Percentiles rank a stretch among this genome's conserved stretches.
phyloP scores from a whole-genome alignment of 208 protist species.

The Porcisia deanei region DNA sequence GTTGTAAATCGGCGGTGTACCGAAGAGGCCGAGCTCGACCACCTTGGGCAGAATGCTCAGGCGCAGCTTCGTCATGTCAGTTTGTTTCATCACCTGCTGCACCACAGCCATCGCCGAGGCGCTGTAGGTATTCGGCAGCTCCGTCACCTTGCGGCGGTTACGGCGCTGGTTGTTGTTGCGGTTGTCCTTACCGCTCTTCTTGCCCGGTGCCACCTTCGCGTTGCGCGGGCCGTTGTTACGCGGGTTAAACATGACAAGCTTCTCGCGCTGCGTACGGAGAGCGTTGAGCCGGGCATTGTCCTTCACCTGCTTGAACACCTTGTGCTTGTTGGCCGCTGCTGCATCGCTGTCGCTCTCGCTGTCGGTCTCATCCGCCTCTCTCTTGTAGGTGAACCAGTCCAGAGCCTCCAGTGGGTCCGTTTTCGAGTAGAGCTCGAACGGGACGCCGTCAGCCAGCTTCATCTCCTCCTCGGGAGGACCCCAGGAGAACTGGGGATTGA shows the following conservation, averaged over 20 bases:
- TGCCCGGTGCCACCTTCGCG: constrained; percentile 15
- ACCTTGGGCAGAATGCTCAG: constrained; percentile 37
- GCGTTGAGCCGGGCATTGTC: constrained; percentile 73
- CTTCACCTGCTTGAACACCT: constrained; percentile 62
- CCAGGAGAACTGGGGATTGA: constrained; percentile 76
- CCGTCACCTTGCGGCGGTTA: constrained; percentile 37
- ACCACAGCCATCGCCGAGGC: constrained; percentile 34
- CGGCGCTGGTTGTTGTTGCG: constrained; percentile 43
- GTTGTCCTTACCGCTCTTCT: constrained; percentile 35
- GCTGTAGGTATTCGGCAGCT: constrained; percentile 45
- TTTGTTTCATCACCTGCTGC: constrained; percentile 38
- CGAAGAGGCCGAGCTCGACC: constrained; percentile 53
- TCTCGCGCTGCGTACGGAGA: constrained; percentile 52
- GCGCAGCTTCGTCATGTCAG: constrained; percentile 49
- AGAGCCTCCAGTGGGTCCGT: constrained; percentile 42
- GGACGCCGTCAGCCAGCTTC: constrained; percentile 48
- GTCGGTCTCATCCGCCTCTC: constrained; percentile 20
- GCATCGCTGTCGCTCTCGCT: constrained; percentile 36
- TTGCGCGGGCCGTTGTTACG: constrained; percentile 32
- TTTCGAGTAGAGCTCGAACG: constrained; percentile 76
- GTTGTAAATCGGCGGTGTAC: constrained; percentile 69
- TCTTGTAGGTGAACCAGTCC: constrained; percentile 55
- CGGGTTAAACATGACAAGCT: constrained; percentile 25
- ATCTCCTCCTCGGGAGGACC: constrained; percentile 81
- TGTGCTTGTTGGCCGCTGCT: constrained; percentile 34